Conservation (phyloP, 2,329 filamentous ascomycete genomes). For the Calonectria pauciramosa region DNA sequence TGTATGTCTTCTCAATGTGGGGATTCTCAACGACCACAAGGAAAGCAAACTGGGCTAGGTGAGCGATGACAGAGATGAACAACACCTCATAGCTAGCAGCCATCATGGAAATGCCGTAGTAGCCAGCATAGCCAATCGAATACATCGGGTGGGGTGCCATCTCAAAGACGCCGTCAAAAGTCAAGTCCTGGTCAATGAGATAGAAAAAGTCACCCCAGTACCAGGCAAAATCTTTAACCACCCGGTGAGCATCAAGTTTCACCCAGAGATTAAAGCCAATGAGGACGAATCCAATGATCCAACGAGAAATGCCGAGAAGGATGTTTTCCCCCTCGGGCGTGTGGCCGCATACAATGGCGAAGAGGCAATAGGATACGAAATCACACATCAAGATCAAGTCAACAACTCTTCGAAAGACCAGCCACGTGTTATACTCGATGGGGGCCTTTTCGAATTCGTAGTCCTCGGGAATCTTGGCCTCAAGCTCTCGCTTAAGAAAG, state of each 20-base stretch:
- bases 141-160: conserved; percentile 99
- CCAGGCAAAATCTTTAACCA: conserved; percentile 99
- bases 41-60: conserved; percentile 95
- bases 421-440: conserved; percentile 99
- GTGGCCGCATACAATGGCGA: conserved; percentile 89
- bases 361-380: conserved; percentile 96
- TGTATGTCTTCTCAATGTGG: conserved; percentile 98
- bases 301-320: conserved; percentile 79
- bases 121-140: conserved; percentile 96
- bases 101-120: conserved; percentile 98
- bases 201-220: conserved; percentile 99
- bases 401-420: conserved; percentile 94
- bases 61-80: conserved; percentile 95
- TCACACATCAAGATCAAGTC: conserved; percentile 99
- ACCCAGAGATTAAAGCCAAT: conserved; percentile 98
- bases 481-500: conserved; percentile 88
- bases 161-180: conserved; percentile 98
- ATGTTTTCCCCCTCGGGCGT: conserved; percentile 80
- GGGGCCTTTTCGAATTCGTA: conserved; percentile 95
- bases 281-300: conserved; percentile 81
- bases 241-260: conserved; percentile 95
- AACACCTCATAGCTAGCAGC: conserved; percentile 97
- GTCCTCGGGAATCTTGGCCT: conserved; percentile 93
- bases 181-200: conserved; percentile 96
- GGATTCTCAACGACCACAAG: conserved; percentile 93